phyloP scores from a whole-genome alignment of 495 filamentous ascomycete genomes.

The Poronia punctata region DNA sequence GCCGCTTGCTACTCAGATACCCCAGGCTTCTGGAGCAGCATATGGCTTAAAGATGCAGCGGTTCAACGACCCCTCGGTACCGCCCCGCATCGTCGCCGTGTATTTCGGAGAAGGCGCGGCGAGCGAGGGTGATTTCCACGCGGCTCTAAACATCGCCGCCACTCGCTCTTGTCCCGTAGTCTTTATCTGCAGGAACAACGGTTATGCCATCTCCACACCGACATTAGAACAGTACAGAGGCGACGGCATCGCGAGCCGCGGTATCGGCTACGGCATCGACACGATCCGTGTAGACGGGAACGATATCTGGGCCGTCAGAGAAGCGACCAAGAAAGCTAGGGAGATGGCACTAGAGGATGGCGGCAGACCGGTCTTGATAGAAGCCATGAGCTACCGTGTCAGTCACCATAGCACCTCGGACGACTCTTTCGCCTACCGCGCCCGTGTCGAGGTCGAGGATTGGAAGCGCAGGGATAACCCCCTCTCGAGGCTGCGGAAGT shows the following conservation, averaged over 20 bases:
- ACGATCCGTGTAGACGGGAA: conserved; percentile 96
- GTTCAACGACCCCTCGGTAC: conserved; percentile 56
- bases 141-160: conserved; percentile 91
- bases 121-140: conserved; percentile 96
- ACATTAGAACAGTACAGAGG: conserved; percentile 95
- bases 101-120: conserved; percentile 99
- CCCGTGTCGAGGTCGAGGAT: conserved; percentile 89
- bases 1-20: conserved; percentile 88
- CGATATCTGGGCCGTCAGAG: conserved; percentile 89
- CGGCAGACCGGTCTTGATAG: conserved; percentile 76
- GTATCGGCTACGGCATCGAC: conserved; percentile 95
- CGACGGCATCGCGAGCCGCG: conserved; percentile 90
- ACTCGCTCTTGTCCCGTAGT: conserved; percentile 86
- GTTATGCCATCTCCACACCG: conserved; percentile 91
- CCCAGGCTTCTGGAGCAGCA: conserved; percentile 87
- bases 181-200: conserved; percentile 97
- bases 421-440: conserved; percentile 93
- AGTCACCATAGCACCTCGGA: conserved; percentile 97
- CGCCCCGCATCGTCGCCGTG: conserved; percentile 69
- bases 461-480: conserved; percentile 97
- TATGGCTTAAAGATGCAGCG: conserved; percentile 89
- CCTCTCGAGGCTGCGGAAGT: conserved; percentile 84
- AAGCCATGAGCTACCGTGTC: conserved; percentile 97
- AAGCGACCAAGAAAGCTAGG: conserved; percentile 72
- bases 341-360: conserved; percentile 69